Evolutionary conservation across 1,284 basidiomycete species (phyloP).

Genomic region (Chalciporus piperatoides): DNA sequence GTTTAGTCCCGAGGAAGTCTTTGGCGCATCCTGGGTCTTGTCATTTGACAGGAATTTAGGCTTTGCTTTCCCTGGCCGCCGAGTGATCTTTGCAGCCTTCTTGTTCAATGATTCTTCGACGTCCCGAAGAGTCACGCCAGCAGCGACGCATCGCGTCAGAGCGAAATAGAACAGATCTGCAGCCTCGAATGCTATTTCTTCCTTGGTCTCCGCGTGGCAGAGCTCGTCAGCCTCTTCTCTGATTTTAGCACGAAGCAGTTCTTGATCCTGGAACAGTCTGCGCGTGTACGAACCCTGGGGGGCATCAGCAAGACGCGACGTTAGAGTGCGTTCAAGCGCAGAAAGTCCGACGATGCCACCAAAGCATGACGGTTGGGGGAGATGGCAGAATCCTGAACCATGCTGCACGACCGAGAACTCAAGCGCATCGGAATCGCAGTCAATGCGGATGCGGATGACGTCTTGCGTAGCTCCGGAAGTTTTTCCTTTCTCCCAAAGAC

Average conservation of each 20-base stretch:
- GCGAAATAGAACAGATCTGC: slow-evolving; percentile 97
- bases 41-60: slow-evolving; percentile 65
- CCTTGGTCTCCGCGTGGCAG: slow-evolving; percentile 76
- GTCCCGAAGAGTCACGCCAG: slow-evolving; percentile 83
- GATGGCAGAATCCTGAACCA: slow-evolving; percentile 93
- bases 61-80: slow-evolving; percentile 93
- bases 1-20: slow-evolving; percentile 25
- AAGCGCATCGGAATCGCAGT: slow-evolving; percentile 93
- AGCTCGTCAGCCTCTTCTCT: slow-evolving; percentile 99
- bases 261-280: slow-evolving; percentile 81
- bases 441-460: slow-evolving; percentile 77
- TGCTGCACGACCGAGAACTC: slow-evolving; percentile 93
- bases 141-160: slow-evolving; percentile 80
- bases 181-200: slow-evolving; percentile 94
- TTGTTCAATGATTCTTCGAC: slow-evolving; percentile 83
- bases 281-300: slow-evolving; percentile 93
- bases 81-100: slow-evolving; percentile 86
- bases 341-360: slow-evolving; percentile 73
- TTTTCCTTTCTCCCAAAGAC: slow-evolving; percentile 96
- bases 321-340: slow-evolving; percentile 81
- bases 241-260: slow-evolving; percentile 87
- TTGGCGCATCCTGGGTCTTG: slow-evolving; percentile 29
- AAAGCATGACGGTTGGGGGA: slow-evolving; percentile 85
- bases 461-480: slow-evolving; percentile 94
- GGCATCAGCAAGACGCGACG: slow-evolving; percentile 68